Base-by-base conservation (phyloP, 2,329 filamentous ascomycete genomes). In the Paecilomyces sp. region DNA sequence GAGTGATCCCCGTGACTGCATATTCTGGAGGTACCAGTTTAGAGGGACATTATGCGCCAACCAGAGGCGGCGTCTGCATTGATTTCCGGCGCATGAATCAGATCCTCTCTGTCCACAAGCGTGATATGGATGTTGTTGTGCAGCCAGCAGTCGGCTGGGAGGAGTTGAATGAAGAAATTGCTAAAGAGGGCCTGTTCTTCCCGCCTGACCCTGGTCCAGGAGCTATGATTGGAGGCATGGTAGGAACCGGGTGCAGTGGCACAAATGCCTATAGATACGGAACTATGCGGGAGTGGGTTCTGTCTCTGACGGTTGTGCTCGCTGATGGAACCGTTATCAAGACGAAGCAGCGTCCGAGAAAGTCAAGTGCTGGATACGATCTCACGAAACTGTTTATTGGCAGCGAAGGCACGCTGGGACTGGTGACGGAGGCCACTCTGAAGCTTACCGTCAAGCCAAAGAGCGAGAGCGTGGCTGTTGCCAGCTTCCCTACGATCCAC, bases 221-320 rank as follows among this genome's bases (percentile, higher is more conserved):
- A 18, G 92, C 92, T 62, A 91, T 91, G 87, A 96, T 97, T 67
- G 92, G 92, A 60, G 92, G 92, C 58, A 81, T 81, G 79, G 76
- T 81, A 11, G 79, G 79, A 9, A 81, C 79, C 9, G 78, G 79
- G 54, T 81, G 79, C 63, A 80, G 78, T 3, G 92, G 92, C 61
- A 96, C 92, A 13, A 96, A 96, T 72, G 88, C 92, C 15, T 96
- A 95, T 78, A 84, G 92, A 60, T 96, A 96, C 73, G 92, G 92
- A 63, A 96, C 92, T 1, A 96, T 96, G 91, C 87, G 90, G 63
- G 92, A 96, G 72, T 96, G 92, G 92, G 92, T 96, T 12, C 78
- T 96, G 24, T 89, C 85, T 58, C 77, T 96, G 65, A 96, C 92
- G 0, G 90, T 96, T 3, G 92, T 96, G 11, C 82, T 96, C 67